Conservation (phyloP, 2,329 filamentous ascomycete genomes). For the Colletotrichum coccodes region DNA sequence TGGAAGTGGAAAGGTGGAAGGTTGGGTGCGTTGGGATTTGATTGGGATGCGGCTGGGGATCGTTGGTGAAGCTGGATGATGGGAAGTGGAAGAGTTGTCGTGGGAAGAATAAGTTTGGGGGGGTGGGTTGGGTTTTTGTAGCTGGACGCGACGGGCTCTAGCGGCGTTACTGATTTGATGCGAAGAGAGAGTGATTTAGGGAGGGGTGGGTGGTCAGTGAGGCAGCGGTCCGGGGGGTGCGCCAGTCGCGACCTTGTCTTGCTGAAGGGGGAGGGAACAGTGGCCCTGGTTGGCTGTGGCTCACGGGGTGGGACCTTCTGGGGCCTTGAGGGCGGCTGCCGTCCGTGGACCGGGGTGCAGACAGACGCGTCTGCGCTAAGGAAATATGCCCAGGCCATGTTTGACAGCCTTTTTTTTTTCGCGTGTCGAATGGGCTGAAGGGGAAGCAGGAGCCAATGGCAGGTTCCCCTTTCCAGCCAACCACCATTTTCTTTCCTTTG, state of each 20-base stretch:
- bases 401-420: slow-evolving; percentile 12
- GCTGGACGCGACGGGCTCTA: slow-evolving; percentile 62
- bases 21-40: slow-evolving; percentile 25
- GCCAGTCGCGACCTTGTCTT: neutral
- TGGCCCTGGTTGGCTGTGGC: neutral
- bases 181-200: slow-evolving; percentile 41
- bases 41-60: slow-evolving; percentile 34
- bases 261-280: neutral
- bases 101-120: slow-evolving; percentile 57
- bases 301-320: neutral
- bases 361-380: slow-evolving; percentile 34
- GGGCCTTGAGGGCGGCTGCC: slow-evolving; percentile 5
- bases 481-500: neutral
- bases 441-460: slow-evolving; percentile 6
- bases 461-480: neutral
- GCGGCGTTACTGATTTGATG: slow-evolving; percentile 66
- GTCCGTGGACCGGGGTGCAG: slow-evolving; percentile 4
- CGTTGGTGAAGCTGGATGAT: slow-evolving; percentile 44
- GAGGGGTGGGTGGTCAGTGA: slow-evolving; percentile 17
- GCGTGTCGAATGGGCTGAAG: neutral
- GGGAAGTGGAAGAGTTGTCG: slow-evolving; percentile 55
- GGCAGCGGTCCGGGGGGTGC: neutral
- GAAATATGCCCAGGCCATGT: slow-evolving; percentile 32
- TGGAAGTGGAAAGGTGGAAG: neutral
- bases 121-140: slow-evolving; percentile 70